These are phyloP conservation scores for Alternaria consortialis DNA, from an alignment of 2,329 filamentous ascomycete species.

Conservation along the genomic window DNA sequence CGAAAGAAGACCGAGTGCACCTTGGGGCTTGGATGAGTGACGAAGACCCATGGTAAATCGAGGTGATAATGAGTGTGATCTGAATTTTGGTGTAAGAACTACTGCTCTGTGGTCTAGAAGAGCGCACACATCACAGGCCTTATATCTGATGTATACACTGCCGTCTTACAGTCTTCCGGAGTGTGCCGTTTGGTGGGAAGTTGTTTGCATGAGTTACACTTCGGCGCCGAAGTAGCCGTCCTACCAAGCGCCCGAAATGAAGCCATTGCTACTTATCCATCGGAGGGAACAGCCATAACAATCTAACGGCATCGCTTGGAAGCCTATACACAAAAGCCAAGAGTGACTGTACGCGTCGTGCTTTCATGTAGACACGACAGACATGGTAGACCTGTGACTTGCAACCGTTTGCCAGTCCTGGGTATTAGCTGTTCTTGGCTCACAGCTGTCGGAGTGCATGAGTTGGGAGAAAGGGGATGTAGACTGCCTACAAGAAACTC, in stretches of 20 bases:
- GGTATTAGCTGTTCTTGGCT: neutral
- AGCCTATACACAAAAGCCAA: neutral
- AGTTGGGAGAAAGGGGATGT: accelerated
- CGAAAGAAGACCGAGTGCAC: neutral
- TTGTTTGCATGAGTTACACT: slow-evolving; percentile 8
- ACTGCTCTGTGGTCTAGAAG: neutral
- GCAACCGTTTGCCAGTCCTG: neutral
- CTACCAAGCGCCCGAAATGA: slow-evolving; percentile 14
- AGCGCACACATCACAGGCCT: neutral
- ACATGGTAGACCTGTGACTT: neutral
- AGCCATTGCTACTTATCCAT: neutral
- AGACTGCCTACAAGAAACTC: neutral
- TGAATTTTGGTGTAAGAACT: neutral
- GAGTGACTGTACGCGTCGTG: neutral
- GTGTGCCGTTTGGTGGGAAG: neutral
- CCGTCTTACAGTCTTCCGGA: neutral
- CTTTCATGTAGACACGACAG: neutral
- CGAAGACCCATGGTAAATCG: neutral
- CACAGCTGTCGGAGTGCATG: neutral
- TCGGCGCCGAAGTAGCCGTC: slow-evolving; percentile 9
- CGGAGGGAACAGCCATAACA: neutral
- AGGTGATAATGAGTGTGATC: neutral
- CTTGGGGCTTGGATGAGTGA: neutral
- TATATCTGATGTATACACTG: neutral
- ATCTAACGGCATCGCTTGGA: neutral